These are phyloP conservation scores for Starmerella apicola DNA, from an alignment of 805 yeast genomes.

Conservation along the genomic window DNA sequence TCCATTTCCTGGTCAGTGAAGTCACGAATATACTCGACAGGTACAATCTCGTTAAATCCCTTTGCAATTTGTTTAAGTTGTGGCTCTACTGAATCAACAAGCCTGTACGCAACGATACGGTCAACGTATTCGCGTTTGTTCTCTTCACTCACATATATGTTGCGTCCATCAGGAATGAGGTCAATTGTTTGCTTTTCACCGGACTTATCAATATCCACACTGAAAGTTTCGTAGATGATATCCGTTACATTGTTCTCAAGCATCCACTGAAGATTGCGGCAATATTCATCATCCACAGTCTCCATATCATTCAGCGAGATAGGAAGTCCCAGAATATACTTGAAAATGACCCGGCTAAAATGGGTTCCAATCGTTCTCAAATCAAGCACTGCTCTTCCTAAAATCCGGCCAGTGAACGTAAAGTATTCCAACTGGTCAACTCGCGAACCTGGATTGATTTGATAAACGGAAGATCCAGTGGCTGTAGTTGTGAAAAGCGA, in stretches of 20 bases:
- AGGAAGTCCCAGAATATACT: constrained; percentile 62
- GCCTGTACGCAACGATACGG: constrained; percentile 72
- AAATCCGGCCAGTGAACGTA: constrained; percentile 84
- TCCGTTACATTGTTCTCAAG: constrained; percentile 93
- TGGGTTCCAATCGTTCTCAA: constrained; percentile 81
- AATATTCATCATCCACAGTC: constrained; percentile 80
- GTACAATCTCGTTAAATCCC: constrained; percentile 86
- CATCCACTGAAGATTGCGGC: constrained; percentile 90
- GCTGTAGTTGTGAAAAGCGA: constrained; percentile 86
- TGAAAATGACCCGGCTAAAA: constrained; percentile 89
- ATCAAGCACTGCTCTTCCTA: constrained; percentile 89
- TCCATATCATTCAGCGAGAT: constrained; percentile 91
- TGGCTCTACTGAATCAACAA: constrained; percentile 69
- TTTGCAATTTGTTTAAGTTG: constrained; percentile 71
- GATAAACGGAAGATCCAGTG: constrained; percentile 85
- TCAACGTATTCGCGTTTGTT: constrained; percentile 85
- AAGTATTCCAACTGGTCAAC: constrained; percentile 60
- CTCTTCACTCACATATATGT: constrained; percentile 76
- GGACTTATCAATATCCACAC: constrained; percentile 84
- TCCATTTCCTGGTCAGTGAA: constrained; percentile 95
- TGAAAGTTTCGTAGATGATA: constrained; percentile 84
- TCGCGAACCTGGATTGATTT: constrained; percentile 85
- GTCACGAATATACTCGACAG: constrained; percentile 67
- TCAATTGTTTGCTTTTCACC: constrained; percentile 37
- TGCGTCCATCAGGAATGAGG: constrained; percentile 66